Evolutionary conservation across 352 stramenopile genomes (phyloP).

Genomic region (Peronospora destructor): DNA sequence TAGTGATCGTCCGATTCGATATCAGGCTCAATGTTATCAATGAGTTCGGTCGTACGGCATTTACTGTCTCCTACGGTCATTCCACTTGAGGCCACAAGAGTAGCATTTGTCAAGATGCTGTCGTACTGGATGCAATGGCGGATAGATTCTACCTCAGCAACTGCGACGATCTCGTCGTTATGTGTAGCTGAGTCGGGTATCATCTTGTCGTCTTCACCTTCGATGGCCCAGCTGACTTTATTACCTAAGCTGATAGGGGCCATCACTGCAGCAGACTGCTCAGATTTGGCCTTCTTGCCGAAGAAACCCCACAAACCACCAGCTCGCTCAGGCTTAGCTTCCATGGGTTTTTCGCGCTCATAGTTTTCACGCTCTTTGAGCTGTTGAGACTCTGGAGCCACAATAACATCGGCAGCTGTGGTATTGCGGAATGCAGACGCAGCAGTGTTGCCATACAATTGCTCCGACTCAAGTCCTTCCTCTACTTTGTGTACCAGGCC

Average conservation of each 20-base stretch:
- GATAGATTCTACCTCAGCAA: conserved; percentile 8
- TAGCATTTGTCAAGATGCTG: conserved; percentile 1
- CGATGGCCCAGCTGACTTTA: conserved; percentile 1
- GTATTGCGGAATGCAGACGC: not conserved
- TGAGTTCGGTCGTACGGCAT: conserved; percentile 27
- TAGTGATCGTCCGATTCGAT: conserved; percentile 27
- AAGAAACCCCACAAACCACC: conserved; percentile 18
- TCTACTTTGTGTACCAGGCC: conserved; percentile 5
- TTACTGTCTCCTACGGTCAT: conserved; percentile 25
- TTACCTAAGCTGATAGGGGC: not conserved
- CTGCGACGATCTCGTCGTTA: not conserved
- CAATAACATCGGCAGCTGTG: conserved; percentile 1
- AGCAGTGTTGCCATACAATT: not conserved
- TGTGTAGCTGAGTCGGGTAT: not conserved
- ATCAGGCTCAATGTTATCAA: conserved; percentile 25
- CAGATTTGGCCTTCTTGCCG: conserved; percentile 14
- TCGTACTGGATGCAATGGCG: conserved; percentile 11
- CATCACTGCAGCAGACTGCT: not conserved
- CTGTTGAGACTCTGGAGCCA: conserved; percentile 3
- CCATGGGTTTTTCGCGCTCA: conserved; percentile 4
- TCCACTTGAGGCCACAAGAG: not conserved
- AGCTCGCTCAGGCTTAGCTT: conserved; percentile 1
- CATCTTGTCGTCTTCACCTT: conserved; percentile 3
- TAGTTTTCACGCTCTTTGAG: conserved; percentile 6
- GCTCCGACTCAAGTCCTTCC: conserved; percentile 5